Conservation (phyloP, 805 yeast genomes). For the Starmerella bacillaris region DNA sequence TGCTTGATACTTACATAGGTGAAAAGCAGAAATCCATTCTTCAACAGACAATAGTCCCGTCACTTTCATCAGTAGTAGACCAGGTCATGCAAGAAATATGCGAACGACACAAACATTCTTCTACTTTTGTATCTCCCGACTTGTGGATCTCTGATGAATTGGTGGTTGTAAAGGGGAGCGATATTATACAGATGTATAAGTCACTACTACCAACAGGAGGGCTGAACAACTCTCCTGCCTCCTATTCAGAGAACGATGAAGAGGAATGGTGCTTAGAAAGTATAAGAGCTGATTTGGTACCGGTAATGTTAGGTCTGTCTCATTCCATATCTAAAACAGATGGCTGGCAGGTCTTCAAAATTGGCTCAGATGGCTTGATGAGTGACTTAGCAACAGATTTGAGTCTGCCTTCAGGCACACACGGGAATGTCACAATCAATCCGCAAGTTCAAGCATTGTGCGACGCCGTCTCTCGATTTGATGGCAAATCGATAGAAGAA, state of each 20-base stretch:
- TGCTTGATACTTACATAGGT: slow-evolving; percentile 1
- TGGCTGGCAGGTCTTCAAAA: slow-evolving; percentile 23
- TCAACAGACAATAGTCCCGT: background rate
- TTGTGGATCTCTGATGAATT: slow-evolving; percentile 15
- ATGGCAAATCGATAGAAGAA: slow-evolving; percentile 1
- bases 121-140: background rate
- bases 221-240: background rate
- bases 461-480: slow-evolving; percentile 6
- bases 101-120: background rate
- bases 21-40: background rate
- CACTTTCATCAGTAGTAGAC: background rate
- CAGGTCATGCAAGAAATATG: background rate
- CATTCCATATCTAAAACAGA: slow-evolving; percentile 12
- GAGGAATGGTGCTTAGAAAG: slow-evolving; percentile 23
- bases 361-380: slow-evolving; percentile 19
- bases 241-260: slow-evolving; percentile 6
- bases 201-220: slow-evolving; percentile 10
- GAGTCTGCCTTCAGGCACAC: too few species aligned
- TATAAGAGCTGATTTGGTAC: slow-evolving; percentile 21
- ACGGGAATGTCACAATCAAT: background rate
- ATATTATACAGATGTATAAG: slow-evolving; percentile 18
- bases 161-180: slow-evolving; percentile 21
- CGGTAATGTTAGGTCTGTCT: slow-evolving; percentile 19
- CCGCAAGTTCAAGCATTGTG: slow-evolving; percentile 5
- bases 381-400: slow-evolving; percentile 17